These are phyloP conservation scores for Oehlia diaphana DNA, from an alignment of 192 early-diverging fungal genomes.

Conservation along the genomic window DNA sequence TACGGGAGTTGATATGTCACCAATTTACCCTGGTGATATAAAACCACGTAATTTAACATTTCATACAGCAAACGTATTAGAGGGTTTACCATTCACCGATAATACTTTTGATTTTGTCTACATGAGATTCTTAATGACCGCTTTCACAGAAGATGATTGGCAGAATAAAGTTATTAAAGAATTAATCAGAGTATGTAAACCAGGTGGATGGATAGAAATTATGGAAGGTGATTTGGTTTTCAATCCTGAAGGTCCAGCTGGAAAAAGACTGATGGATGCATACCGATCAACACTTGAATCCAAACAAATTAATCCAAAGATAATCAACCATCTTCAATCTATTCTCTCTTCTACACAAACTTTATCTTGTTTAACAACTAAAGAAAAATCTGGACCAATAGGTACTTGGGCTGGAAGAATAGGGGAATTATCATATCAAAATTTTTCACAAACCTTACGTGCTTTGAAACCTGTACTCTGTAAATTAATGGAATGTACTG, in stretches of 20 bases:
- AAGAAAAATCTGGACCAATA: background rate
- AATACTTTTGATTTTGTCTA: slow-evolving; percentile 58
- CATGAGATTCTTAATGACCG: slow-evolving; percentile 46
- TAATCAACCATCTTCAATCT: background rate
- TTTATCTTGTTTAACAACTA: background rate
- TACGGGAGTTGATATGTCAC: slow-evolving; percentile 50
- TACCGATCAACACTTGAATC: background rate
- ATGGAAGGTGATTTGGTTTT: slow-evolving; percentile 29
- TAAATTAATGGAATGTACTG: background rate
- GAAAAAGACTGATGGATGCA: slow-evolving; percentile 1
- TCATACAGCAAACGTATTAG: slow-evolving; percentile 34
- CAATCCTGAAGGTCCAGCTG: slow-evolving; percentile 2
- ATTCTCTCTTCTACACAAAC: background rate
- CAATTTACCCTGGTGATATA: slow-evolving; percentile 43
- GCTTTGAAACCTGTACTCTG: background rate
- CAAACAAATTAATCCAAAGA: slow-evolving; percentile 2
- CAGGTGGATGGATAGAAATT: slow-evolving; percentile 53
- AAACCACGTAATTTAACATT: slow-evolving; percentile 42
- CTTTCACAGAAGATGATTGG: slow-evolving; percentile 48
- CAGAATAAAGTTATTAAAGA: slow-evolving; percentile 42
- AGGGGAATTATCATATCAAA: background rate
- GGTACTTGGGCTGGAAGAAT: slow-evolving; percentile 3
- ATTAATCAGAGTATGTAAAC: slow-evolving; percentile 52
- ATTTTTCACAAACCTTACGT: background rate
- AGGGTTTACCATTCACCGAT: slow-evolving; percentile 46